Percentiles rank a stretch among this genome's conserved stretches.
Evolutionary conservation across 2,329 filamentous ascomycete genomes (phyloP).

Genomic region (Colletotrichum aenigma): DNA sequence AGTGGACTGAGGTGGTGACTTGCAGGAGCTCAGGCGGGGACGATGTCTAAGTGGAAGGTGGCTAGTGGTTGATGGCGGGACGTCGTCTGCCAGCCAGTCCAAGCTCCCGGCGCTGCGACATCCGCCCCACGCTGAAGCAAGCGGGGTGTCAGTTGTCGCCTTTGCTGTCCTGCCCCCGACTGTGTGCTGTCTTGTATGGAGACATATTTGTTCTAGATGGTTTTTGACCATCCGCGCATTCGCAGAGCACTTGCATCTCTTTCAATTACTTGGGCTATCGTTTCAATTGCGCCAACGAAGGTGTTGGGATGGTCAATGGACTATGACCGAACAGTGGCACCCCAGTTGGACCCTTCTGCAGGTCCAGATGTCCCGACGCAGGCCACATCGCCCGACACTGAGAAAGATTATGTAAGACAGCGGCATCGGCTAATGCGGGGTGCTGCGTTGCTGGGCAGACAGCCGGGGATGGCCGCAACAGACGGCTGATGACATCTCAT

Average conservation of each 20-base stretch:
- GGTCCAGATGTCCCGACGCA: not conserved
- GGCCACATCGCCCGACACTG: not conserved
- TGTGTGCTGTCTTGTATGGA: not conserved
- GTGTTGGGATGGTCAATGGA: not conserved
- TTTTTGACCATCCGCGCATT: not conserved
- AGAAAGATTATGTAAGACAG: not conserved
- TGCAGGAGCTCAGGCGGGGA: conserved; percentile 7
- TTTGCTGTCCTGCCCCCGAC: not conserved
- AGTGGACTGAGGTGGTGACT: conserved; percentile 7
- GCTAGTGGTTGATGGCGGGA: not conserved
- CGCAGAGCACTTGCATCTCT: not conserved
- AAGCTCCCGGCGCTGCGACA: conserved; percentile 10
- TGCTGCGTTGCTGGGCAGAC: conserved; percentile 9
- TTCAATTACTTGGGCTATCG: not conserved
- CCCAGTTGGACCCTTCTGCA: not conserved
- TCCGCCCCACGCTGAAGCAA: conserved; percentile 1
- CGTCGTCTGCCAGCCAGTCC: not conserved
- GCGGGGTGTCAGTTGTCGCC: not conserved
- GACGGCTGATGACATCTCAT: not conserved
- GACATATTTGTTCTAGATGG: not conserved
- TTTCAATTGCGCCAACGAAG: not conserved
- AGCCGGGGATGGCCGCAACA: not conserved
- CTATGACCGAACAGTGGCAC: not conserved
- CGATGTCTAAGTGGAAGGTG: not conserved
- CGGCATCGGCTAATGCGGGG: not conserved